These are phyloP conservation scores for Herpetomonas tarakana DNA, from an alignment of 208 protist genomes.

Conservation along the genomic window DNA sequence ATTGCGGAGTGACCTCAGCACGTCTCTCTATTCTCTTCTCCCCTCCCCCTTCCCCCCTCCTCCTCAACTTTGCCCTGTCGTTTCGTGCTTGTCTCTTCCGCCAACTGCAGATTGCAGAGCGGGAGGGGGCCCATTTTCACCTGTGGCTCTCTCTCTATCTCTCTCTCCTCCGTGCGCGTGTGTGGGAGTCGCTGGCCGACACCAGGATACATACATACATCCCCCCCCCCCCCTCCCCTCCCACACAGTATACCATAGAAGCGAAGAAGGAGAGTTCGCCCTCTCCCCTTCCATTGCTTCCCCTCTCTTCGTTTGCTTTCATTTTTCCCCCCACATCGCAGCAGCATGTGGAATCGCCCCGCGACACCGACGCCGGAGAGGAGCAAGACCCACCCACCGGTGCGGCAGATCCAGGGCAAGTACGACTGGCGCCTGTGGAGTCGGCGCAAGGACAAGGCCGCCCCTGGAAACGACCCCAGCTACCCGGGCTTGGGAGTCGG, in stretches of 20 bases:
- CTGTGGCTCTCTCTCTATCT: no score
- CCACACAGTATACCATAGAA: constrained; percentile 3
- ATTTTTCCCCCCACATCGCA: no score
- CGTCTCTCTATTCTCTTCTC: no score
- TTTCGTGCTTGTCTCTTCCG: no score
- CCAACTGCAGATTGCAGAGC: no score
- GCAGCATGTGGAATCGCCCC: not conserved
- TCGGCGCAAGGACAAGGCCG: not conserved
- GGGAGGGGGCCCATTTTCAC: no score
- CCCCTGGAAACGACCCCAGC: not conserved
- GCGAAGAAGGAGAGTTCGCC: constrained; percentile 14
- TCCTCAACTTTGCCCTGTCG: no score
- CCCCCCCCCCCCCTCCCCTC: not conserved
- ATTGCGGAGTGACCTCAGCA: no score
- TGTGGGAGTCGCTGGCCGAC: no score
- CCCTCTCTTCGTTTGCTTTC: not conserved
- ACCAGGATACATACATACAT: not conserved
- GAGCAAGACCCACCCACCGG: not conserved
- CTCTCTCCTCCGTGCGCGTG: no score
- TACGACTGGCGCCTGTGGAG: not conserved
- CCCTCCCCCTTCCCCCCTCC: no score
- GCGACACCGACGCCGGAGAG: not conserved
- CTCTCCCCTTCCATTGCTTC: constrained; percentile 1
- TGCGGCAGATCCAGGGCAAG: not conserved
- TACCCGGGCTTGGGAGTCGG: no score